These are phyloP conservation scores for Podospora pseudoanserina DNA, from an alignment of 495 filamentous ascomycete species.

Conservation along the genomic window DNA sequence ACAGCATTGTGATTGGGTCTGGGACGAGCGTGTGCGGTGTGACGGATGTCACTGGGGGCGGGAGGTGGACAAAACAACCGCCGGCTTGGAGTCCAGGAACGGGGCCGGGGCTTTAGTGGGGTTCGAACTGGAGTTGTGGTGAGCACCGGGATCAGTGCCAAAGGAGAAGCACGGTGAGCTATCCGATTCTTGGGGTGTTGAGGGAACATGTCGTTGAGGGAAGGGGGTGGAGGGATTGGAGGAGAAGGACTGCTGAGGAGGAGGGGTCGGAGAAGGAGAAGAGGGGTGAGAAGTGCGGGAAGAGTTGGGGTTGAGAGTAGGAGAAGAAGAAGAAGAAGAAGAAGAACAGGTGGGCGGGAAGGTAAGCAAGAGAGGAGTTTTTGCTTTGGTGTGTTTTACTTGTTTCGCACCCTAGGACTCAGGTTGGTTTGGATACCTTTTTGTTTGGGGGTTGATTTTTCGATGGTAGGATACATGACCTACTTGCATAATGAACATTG, in stretches of 20 bases:
- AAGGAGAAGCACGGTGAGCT: not conserved
- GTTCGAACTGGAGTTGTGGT: not conserved
- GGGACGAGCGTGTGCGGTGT: not conserved
- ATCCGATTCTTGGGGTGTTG: not conserved
- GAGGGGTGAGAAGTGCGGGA: not conserved
- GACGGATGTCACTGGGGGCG: not conserved
- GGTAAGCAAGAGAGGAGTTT: too few relatives aligned
- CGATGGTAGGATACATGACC: too few relatives aligned
- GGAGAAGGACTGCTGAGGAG: not conserved
- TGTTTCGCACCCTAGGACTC: too few relatives aligned
- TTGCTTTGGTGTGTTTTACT: too few relatives aligned
- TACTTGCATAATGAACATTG: too few relatives aligned
- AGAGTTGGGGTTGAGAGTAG: not conserved
- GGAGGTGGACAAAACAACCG: not conserved
- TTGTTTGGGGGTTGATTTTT: too few relatives aligned
- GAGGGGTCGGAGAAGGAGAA: not conserved
- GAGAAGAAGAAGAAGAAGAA: not conserved
- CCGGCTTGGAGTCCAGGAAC: not conserved
- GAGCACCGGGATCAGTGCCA: not conserved
- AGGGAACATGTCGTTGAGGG: not conserved
- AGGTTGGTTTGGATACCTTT: too few relatives aligned
- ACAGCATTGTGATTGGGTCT: slow-evolving; percentile 1
- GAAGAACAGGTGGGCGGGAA: too few relatives aligned
- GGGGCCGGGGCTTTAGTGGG: not conserved
- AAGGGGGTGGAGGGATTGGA: not conserved